phyloP scores from a whole-genome alignment of 2,329 filamentous ascomycete genomes.

The Botrytis paeoniae region DNA sequence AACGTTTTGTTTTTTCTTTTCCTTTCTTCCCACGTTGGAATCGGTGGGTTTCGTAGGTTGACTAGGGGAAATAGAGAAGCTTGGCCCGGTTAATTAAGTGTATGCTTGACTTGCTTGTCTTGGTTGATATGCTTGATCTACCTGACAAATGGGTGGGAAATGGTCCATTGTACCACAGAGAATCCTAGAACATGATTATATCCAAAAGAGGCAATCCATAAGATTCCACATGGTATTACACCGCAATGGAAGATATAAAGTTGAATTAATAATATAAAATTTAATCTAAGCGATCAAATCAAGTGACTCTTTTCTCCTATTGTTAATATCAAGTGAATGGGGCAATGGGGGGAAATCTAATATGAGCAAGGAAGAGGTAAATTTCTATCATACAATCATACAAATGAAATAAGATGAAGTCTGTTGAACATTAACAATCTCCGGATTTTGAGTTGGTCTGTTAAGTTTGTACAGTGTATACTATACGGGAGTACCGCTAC shows the following conservation, averaged over 20 bases:
- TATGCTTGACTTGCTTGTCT: not conserved
- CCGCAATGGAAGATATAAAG: not conserved
- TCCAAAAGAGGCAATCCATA: not conserved
- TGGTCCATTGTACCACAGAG: not conserved
- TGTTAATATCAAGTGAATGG: not conserved
- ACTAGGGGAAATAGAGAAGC: not conserved
- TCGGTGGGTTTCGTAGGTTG: not conserved
- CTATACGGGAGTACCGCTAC: not conserved
- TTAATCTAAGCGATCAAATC: not conserved
- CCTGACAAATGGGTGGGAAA: not conserved
- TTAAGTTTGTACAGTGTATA: not conserved
- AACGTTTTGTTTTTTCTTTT: not conserved
- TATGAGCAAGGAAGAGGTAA: not conserved
- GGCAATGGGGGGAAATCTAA: not conserved
- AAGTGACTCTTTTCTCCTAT: not conserved
- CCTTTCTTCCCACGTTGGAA: not conserved
- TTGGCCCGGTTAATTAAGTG: not conserved
- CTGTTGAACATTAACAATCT: constrained; percentile 3
- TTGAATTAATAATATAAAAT: not conserved
- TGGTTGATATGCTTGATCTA: not conserved
- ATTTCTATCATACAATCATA: not conserved
- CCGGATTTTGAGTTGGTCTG: not conserved
- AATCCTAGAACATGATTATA: not conserved
- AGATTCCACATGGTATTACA: not conserved
- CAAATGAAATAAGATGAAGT: constrained; percentile 1